A percentile compares a stretch with the other conserved stretches of the same genome.
These are phyloP conservation scores for Coleophoma cylindrospora DNA, from an alignment of 2,329 filamentous ascomycete genomes.

Conservation along the genomic window DNA sequence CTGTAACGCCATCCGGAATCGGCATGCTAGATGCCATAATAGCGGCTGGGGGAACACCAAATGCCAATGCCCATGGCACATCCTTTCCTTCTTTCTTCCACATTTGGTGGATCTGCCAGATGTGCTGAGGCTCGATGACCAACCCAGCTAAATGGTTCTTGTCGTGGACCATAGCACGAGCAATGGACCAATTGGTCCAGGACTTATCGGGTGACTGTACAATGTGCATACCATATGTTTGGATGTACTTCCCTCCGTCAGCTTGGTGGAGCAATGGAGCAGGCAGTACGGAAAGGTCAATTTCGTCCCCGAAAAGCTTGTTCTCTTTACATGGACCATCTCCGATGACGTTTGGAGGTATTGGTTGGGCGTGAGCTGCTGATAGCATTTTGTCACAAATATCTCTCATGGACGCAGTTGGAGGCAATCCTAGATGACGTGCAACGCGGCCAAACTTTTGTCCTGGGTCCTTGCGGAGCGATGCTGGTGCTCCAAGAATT, in stretches of 20 bases:
- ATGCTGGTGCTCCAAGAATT: constrained; percentile 39
- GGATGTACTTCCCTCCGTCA: constrained; percentile 45
- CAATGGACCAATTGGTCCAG: constrained; percentile 44
- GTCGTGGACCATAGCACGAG: constrained; percentile 40
- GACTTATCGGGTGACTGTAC: constrained; percentile 36
- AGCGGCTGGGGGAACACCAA: constrained; percentile 44
- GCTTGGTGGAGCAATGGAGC: constrained; percentile 35
- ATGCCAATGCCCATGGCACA: constrained; percentile 39
- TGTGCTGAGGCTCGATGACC: constrained; percentile 40
- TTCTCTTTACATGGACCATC: constrained; percentile 39
- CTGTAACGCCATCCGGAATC: constrained; percentile 41
- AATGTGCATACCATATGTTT: constrained; percentile 44
- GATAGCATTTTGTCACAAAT: constrained; percentile 37
- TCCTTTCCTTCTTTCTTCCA: constrained; percentile 40
- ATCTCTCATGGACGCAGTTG: constrained; percentile 29
- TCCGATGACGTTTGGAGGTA: constrained; percentile 26
- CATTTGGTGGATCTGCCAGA: constrained; percentile 38
- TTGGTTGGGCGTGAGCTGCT: constrained; percentile 27
- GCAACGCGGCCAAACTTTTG: constrained; percentile 36
- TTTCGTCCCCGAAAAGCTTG: constrained; percentile 29
- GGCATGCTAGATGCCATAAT: constrained; percentile 44
- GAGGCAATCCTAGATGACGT: constrained; percentile 33
- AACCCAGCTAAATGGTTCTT: constrained; percentile 34
- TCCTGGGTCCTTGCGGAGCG: constrained; percentile 26
- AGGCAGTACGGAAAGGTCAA: constrained; percentile 38